Percentiles rank a stretch among this genome's conserved stretches.
phyloP scores from a whole-genome alignment of 1,139 yeast species.

The Lodderomyces theae region DNA sequence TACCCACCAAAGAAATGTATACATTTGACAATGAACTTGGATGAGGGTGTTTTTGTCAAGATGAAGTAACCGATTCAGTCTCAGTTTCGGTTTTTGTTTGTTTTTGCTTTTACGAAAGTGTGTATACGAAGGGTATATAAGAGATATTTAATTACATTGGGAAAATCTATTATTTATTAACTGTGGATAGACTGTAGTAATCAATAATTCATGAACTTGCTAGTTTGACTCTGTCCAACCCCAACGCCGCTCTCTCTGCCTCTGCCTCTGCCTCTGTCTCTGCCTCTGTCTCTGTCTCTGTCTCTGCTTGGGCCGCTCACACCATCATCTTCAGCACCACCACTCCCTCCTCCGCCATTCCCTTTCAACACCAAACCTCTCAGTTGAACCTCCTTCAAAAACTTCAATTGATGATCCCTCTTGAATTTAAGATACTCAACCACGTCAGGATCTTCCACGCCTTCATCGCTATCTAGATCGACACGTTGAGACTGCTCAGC shows the following conservation, averaged over 20 bases:
- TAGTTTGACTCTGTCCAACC: background rate
- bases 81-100: too few relatives aligned
- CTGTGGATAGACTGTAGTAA: background rate
- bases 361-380: conserved; percentile 8
- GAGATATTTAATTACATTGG: too few relatives aligned
- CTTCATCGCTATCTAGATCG: background rate
- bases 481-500: too few relatives aligned
- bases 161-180: background rate
- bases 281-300: too few relatives aligned
- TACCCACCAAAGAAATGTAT: conserved; percentile 32
- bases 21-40: conserved; percentile 31
- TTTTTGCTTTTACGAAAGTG: too few relatives aligned
- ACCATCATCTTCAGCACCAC: too few relatives aligned
- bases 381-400: conserved; percentile 8
- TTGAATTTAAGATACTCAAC: conserved; percentile 6
- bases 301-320: too few relatives aligned
- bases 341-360: background rate
- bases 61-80: conserved; percentile 17
- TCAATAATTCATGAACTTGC: conserved; percentile 7
- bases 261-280: too few relatives aligned
- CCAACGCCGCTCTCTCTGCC: too few relatives aligned
- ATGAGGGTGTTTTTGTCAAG: conserved; percentile 24
- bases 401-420: conserved; percentile 6
- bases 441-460: background rate
- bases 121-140: background rate